These are phyloP conservation scores for Wickerhamomyces strasburgensis DNA, from an alignment of 805 yeast species.

Conservation along the genomic window DNA sequence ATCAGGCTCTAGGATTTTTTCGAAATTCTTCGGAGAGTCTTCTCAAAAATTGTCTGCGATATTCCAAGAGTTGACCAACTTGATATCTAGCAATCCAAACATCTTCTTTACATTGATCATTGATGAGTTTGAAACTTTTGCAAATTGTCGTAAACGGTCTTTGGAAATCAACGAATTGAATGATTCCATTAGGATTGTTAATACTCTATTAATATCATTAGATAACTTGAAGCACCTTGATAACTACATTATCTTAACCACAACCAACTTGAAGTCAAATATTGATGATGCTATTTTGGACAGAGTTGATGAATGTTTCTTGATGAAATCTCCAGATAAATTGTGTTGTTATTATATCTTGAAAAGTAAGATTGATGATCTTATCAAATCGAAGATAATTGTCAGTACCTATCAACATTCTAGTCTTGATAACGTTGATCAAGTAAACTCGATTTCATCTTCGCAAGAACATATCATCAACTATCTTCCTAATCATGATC, in stretches of 20 bases:
- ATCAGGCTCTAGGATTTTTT: constrained; percentile 38
- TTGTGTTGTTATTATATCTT: constrained; percentile 29
- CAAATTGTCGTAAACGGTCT: constrained; percentile 33
- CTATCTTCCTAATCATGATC: neutral
- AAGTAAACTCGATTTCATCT: too few species aligned
- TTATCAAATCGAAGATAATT: constrained; percentile 1
- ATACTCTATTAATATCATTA: constrained; percentile 37
- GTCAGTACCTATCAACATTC: too few species aligned
- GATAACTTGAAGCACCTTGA: constrained; percentile 33
- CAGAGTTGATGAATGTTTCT: constrained; percentile 35
- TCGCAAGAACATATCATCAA: too few species aligned
- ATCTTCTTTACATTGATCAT: constrained; percentile 33
- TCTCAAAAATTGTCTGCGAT: constrained; percentile 35
- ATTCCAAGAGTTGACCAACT: constrained; percentile 30
- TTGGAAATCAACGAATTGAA: constrained; percentile 35
- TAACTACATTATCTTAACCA: constrained; percentile 35
- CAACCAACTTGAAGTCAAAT: constrained; percentile 35
- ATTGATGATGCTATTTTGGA: constrained; percentile 42
- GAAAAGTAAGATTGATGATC: constrained; percentile 20
- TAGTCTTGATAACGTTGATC: too few species aligned
- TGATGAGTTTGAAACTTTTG: constrained; percentile 44
- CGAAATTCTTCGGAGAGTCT: constrained; percentile 44
- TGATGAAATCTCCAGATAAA: constrained; percentile 30
- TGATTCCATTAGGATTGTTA: constrained; percentile 39
- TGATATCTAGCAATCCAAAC: constrained; percentile 18